phyloP scores from a whole-genome alignment of 306 rosid species.

The Trifolium dubium region DNA sequence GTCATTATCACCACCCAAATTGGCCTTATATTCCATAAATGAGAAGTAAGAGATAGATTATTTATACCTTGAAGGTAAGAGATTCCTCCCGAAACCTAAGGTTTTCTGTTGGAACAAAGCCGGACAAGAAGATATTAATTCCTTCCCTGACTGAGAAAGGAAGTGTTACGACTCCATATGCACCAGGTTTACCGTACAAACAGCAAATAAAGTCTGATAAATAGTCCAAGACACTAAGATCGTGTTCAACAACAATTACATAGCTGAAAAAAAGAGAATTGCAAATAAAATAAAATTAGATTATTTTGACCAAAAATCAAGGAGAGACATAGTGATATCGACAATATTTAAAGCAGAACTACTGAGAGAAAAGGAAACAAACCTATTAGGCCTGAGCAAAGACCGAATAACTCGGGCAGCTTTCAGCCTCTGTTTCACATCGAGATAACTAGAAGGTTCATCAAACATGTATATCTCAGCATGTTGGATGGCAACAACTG shows the following conservation, averaged over 20 bases:
- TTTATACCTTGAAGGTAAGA: slow-evolving; percentile 84
- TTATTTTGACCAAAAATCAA: neutral
- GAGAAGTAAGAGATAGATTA: slow-evolving; percentile 25
- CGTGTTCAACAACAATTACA: slow-evolving; percentile 99
- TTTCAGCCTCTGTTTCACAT: slow-evolving; percentile 95
- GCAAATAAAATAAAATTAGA: slow-evolving; percentile 30
- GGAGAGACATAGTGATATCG: slow-evolving; percentile 14
- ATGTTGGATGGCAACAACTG: slow-evolving; percentile 89
- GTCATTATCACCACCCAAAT: slow-evolving; percentile 17
- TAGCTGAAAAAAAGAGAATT: slow-evolving; percentile 63
- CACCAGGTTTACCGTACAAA: slow-evolving; percentile 97
- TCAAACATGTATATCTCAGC: slow-evolving; percentile 99
- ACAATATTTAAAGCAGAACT: neutral
- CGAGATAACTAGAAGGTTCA: slow-evolving; percentile 98
- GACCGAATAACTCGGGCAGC: slow-evolving; percentile 95
- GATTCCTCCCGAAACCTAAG: slow-evolving; percentile 91
- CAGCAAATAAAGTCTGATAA: slow-evolving; percentile 99
- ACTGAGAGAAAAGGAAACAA: slow-evolving; percentile 24
- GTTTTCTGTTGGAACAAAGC: slow-evolving; percentile 98
- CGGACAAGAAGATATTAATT: slow-evolving; percentile 96
- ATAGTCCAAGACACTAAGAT: slow-evolving; percentile 97
- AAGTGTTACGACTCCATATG: slow-evolving; percentile 98
- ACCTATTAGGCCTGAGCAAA: slow-evolving; percentile 93
- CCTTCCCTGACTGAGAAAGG: slow-evolving; percentile 99
- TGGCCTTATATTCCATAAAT: slow-evolving; percentile 5